Percentiles rank a stretch among this genome's conserved stretches.
Evolutionary conservation across 75 land plant genomes (phyloP).

Genomic region (Cunninghamia lanceolata): DNA sequence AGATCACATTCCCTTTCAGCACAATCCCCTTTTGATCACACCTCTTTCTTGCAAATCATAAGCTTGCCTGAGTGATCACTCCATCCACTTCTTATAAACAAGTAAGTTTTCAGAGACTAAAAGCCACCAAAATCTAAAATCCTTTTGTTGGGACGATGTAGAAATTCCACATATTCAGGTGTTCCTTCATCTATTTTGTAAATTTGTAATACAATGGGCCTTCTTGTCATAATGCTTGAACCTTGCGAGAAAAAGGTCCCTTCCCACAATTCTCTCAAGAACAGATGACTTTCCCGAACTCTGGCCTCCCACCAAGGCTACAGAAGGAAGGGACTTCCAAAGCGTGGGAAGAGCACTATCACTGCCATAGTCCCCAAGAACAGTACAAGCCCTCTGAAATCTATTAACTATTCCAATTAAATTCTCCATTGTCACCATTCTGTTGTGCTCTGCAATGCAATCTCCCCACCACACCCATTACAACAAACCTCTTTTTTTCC

Average conservation of each 20-base stretch:
- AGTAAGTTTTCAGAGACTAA: too few relatives aligned
- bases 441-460: neutral
- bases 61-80: too few relatives aligned
- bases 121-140: constrained; percentile 76
- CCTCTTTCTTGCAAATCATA: too few relatives aligned
- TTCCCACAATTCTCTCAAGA: constrained; percentile 68
- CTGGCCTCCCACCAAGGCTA: constrained; percentile 94
- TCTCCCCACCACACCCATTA: too few relatives aligned
- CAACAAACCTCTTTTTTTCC: too few relatives aligned
- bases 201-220: constrained; percentile 82
- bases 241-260: constrained; percentile 65
- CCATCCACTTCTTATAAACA: too few relatives aligned
- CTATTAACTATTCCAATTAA: constrained; percentile 84
- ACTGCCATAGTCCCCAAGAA: constrained; percentile 83
- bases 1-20: too few relatives aligned
- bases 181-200: constrained; percentile 64
- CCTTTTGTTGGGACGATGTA: constrained; percentile 61
- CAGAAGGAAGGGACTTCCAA: constrained; percentile 83
- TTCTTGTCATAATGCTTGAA: constrained; percentile 84
- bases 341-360: constrained; percentile 65
- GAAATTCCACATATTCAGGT: constrained; percentile 80
- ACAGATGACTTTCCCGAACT: constrained; percentile 72
- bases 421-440: constrained; percentile 87
- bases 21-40: too few relatives aligned
- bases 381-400: constrained; percentile 87